Evolutionary conservation across 805 yeast genomes (phyloP).

Genomic region (Hanseniaspora hatyaiensis): DNA sequence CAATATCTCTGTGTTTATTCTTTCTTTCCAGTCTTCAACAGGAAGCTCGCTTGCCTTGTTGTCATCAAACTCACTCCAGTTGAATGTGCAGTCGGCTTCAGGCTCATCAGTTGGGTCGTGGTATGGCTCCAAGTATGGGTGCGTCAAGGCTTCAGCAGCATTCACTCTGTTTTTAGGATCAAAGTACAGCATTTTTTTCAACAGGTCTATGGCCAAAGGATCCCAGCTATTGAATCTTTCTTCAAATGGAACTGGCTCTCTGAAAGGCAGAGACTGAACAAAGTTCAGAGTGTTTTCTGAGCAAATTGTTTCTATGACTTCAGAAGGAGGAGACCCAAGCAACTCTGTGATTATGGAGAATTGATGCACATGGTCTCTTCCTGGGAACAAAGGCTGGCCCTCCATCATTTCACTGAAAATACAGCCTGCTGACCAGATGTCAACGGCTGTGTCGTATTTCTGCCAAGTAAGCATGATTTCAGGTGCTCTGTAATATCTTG

Average conservation of each 20-base stretch:
- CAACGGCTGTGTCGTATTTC: slow-evolving; percentile 91
- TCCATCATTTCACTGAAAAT: slow-evolving; percentile 96
- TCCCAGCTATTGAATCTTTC: slow-evolving; percentile 71
- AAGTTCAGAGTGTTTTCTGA: slow-evolving; percentile 89
- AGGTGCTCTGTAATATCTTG: slow-evolving; percentile 93
- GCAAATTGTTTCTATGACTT: slow-evolving; percentile 90
- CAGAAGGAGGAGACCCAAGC: slow-evolving; percentile 91
- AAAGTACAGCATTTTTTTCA: slow-evolving; percentile 82
- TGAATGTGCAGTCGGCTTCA: slow-evolving; percentile 79
- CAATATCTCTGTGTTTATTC: slow-evolving; percentile 6
- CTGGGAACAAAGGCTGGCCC: slow-evolving; percentile 94
- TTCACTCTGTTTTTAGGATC: slow-evolving; percentile 91
- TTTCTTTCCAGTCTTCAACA: slow-evolving; percentile 12
- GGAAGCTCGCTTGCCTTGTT: slow-evolving; percentile 12
- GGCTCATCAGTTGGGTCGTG: slow-evolving; percentile 98
- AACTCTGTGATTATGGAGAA: slow-evolving; percentile 92
- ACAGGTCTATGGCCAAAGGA: slow-evolving; percentile 75
- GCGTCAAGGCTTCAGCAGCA: slow-evolving; percentile 80
- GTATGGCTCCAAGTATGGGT: slow-evolving; percentile 85
- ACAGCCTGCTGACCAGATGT: slow-evolving; percentile 97
- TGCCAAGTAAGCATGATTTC: slow-evolving; percentile 99
- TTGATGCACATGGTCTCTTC: slow-evolving; percentile 96
- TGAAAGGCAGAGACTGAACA: slow-evolving; percentile 83
- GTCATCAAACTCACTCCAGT: slow-evolving; percentile 47
- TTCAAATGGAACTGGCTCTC: slow-evolving; percentile 81